Percentiles rank a stretch among this genome's conserved stretches.
Conservation (phyloP, 2,329 filamentous ascomycete species). For the Colletotrichum sp. region DNA sequence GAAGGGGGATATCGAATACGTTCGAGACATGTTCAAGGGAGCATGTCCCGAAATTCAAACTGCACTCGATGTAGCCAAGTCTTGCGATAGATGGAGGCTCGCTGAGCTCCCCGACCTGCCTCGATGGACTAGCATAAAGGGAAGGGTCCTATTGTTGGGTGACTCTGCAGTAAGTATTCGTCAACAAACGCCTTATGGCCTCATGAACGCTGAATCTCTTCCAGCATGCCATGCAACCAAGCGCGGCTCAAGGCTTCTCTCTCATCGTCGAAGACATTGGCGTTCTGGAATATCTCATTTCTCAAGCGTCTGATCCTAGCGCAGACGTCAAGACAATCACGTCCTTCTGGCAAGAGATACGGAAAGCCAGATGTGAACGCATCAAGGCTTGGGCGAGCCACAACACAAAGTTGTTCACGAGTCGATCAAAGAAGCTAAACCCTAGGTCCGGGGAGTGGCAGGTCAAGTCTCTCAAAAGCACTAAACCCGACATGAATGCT, state of each 20-base stretch:
- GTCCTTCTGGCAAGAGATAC: constrained; percentile 21
- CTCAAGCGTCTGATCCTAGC: background rate
- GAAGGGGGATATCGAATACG: constrained; percentile 25
- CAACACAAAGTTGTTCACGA: constrained; percentile 5
- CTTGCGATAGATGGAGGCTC: constrained; percentile 26
- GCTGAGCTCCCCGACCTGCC: constrained; percentile 26
- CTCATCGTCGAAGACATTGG: background rate
- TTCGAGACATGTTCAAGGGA: constrained; percentile 18
- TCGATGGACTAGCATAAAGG: constrained; percentile 23
- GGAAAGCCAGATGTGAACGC: constrained; percentile 24
- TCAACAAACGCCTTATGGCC: rapidly evolving
- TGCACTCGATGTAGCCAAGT: constrained; percentile 6
- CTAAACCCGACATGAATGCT: background rate
- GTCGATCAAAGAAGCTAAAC: background rate
- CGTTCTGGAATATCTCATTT: background rate
- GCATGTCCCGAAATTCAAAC: constrained; percentile 21
- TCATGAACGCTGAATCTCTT: rapidly evolving
- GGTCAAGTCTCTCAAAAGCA: background rate
- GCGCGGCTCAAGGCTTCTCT: background rate
- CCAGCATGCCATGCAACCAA: background rate
- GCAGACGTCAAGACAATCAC: background rate
- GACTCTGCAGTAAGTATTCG: constrained; percentile 18
- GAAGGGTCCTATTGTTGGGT: constrained; percentile 23
- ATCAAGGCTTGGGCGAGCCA: constrained; percentile 22
- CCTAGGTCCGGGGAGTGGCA: background rate